phyloP scores from a whole-genome alignment of 441 rosid genomes.

The Breynia disticha region DNA sequence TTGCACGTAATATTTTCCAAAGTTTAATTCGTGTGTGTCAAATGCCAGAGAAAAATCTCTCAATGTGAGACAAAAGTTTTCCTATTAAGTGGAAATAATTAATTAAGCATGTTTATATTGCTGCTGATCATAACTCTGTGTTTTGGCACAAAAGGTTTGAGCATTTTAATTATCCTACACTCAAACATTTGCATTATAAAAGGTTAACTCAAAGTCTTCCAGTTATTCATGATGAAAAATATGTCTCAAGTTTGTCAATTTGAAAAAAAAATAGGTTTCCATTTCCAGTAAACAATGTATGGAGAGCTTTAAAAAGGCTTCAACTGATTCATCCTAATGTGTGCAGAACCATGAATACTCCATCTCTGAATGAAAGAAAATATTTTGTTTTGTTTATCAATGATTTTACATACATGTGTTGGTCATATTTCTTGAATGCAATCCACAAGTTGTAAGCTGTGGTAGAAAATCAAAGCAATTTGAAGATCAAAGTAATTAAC shows the following conservation, averaged over 20 bases:
- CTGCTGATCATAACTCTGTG: no score
- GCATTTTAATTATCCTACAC: neutral
- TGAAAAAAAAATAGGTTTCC: neutral
- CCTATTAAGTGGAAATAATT: no score
- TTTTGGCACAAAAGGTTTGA: neutral
- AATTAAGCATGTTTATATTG: no score
- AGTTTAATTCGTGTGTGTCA: no score
- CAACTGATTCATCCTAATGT: neutral
- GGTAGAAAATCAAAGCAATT: neutral
- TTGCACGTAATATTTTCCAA: no score
- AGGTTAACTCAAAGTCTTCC: neutral
- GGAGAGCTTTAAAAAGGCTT: neutral
- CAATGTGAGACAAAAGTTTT: no score
- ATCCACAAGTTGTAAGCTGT: neutral
- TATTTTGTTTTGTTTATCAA: neutral
- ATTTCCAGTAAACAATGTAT: neutral
- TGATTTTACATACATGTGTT: neutral
- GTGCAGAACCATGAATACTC: neutral
- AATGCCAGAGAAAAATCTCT: no score
- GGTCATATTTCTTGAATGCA: neutral
- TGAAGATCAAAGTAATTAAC: neutral
- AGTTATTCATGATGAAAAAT: neutral
- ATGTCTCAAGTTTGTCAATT: neutral
- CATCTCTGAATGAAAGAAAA: neutral
- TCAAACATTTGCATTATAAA: neutral